Base-by-base conservation (phyloP, 2,329 filamentous ascomycete species). In the Microdochium trichocladiopsis region DNA sequence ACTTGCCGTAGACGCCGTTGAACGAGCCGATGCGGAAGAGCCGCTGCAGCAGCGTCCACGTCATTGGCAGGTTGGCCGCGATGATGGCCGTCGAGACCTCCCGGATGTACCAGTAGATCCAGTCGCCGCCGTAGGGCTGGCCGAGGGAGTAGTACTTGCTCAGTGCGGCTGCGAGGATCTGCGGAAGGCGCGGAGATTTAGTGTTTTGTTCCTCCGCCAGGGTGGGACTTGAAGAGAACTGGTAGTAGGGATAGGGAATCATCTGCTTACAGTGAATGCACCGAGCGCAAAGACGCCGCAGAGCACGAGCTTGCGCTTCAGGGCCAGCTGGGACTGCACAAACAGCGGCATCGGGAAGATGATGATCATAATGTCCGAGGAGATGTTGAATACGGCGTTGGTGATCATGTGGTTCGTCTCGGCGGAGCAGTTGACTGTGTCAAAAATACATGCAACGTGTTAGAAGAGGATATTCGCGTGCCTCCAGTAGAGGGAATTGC, bases 361-460 rank as follows among this genome's bases (percentile, higher is more conserved):
- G 25, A 85, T 75, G 61, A 86, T 83, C 67, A 80, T 72, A 2
- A 83, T 36, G 56, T 85, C 82, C 24, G 79, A 82, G 2, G 77
- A 75, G 49, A 84, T 76, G 57, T 86, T 85, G 60, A 85, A 75
- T 3, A 74, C 70, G 1, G 78, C 75, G 53, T 84, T 81, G 16
- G 78, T 76, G 50, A 83, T 82, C 11, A 82, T 71, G 58, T 83
- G 83, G 59, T 81, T 70, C 16, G 75, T 70, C 2, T 78, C 73
- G 0, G 80, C 76, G 1, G 79, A 78, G 60, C 80, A 84, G 70
- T 84, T 79, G 1, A 69, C 75, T 77, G 31, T 24, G 37, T 24
- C 45, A 22, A 48, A 56, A n/a, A 55, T n/a, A 51, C 36, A 31
- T 21, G 41, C 53, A 5, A 23, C 16, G 31, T 23, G 41, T 54